phyloP scores from a whole-genome alignment of 1,284 basidiomycete genomes.

The Meripilus lineatus region DNA sequence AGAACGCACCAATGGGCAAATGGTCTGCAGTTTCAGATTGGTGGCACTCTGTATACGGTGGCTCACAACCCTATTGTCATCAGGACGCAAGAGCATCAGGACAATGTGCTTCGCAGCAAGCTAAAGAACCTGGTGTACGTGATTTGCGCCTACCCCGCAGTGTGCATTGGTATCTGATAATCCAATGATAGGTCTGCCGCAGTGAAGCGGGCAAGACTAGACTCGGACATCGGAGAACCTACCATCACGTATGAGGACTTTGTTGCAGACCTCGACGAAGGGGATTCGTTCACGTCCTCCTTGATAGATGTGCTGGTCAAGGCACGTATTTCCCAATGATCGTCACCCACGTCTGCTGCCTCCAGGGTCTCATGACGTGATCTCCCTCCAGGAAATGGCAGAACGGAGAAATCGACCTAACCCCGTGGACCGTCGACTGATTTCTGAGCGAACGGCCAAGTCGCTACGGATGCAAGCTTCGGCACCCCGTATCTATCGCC shows the following conservation, averaged over 20 bases:
- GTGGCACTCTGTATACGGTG: neutral
- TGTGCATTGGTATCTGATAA: neutral
- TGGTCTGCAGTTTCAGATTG: slow-evolving; percentile 18
- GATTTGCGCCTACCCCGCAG: slow-evolving; percentile 9
- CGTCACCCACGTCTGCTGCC: neutral
- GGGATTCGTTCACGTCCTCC: slow-evolving; percentile 69
- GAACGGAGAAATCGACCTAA: slow-evolving; percentile 55
- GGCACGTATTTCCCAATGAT: slow-evolving; percentile 34
- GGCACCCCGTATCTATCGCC: slow-evolving; percentile 46
- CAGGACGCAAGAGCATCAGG: slow-evolving; percentile 64
- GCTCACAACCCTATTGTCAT: slow-evolving; percentile 5
- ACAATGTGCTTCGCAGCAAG: slow-evolving; percentile 64
- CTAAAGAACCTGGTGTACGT: slow-evolving; percentile 68
- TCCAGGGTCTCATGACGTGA: neutral
- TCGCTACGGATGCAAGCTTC: slow-evolving; percentile 51
- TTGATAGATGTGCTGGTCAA: slow-evolving; percentile 69
- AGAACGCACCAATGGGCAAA: slow-evolving; percentile 22
- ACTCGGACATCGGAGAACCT: slow-evolving; percentile 52
- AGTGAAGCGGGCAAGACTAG: slow-evolving; percentile 55
- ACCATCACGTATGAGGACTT: slow-evolving; percentile 65
- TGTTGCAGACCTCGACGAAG: slow-evolving; percentile 63
- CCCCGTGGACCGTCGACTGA: slow-evolving; percentile 49
- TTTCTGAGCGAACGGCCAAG: slow-evolving; percentile 59
- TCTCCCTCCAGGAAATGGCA: slow-evolving; percentile 53
- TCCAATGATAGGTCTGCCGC: slow-evolving; percentile 48